Evolutionary conservation across 768 basidiomycete species (phyloP), one percentile per base, ranked within the genome.

Genomic region (Russula dissimulans): DNA sequence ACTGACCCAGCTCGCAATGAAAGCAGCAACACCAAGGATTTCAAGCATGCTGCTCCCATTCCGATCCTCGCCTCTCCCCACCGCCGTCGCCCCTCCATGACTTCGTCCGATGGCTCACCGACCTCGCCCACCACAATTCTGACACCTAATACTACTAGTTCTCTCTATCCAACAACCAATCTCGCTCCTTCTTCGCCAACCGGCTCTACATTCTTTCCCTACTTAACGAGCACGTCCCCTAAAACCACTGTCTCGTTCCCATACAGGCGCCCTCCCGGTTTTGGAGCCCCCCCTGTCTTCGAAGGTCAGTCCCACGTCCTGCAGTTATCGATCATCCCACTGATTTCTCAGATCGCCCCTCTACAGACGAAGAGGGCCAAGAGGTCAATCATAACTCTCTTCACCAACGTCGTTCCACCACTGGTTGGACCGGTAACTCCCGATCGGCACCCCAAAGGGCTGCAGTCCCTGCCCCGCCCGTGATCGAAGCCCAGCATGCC

Each of bases 321-420:
- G 14, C 22, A 11, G 15, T 60, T 38, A 46, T 46, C 22, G 44
- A 48, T 42, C 31, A 11, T 11, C 4, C 1, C 5, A 15, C 44
- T 38, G 54, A 41, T 22, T 7, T 10, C n/a, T 14, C 47, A 1
- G 31, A 47, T 52, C 45, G 9, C 14, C 12, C 48, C 32, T 14
- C 41, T 3, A 22, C 53, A 66, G 63, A 66, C 38, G 65, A 66
- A 0, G 62, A 57, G 7, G 55, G 42, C 4, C 62, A 64, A 47
- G 65, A 65, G 41, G 11, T 56, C 2, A 59, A 64, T 29, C 51
- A 38, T n/a, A 56, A 45, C n/a, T 32, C 55, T 9, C 31, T 39
- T 31, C 61, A 65, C 31, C 57, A 50, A 45, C 85, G 89, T 57
- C 81, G 86, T 54, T 77, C 85, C 6, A 89, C 85, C 69, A 74